Base-by-base conservation (phyloP, 306 rosid genomes). In the Datisca glomerata region DNA sequence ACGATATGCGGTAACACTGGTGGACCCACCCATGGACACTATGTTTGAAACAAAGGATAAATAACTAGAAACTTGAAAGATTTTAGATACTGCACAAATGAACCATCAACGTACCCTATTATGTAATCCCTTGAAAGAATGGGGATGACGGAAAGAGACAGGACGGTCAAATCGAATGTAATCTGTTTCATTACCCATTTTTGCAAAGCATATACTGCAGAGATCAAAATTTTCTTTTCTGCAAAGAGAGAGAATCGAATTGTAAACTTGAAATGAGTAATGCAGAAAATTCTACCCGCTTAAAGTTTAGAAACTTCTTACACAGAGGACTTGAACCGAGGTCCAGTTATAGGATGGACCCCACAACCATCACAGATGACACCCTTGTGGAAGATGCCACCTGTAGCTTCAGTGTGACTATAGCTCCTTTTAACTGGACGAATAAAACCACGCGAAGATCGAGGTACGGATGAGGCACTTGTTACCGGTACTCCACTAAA, bases 361-460 rank as follows among this genome's bases (percentile, higher is more conserved):
- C 96, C 99, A 68, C 99, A 91, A 15, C 85, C 87, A 71, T 85
- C 96, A 67, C 99, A 91, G 4, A 63, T 69, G 24, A 91, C 71
- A 19, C 94, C 96, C 56, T 48, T 80, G 47, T 91, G 99, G 59
- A 84, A 78, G 56, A 85, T 73, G n/a, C 71, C 83, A 49, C 77
- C 63, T 64, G 24, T 44, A n/a, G 74, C 44, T 42, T 44, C 84
- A 27, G 70, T 10, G 43, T 60, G 69, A 47, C 59, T 47, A 32
- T 56, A 49, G 60, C 76, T 61, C 59, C 76, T 63, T 53, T 71
- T 80, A 35, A 50, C 52, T 12, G 89, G 57, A 56, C 70, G 67
- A 19, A 21, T 23, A 12, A 27, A 53, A 20, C 21, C 22, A 19
- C 34, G 42, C 14, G 44, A 41, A 18, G 13, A 7, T 39, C 47